Conservation (phyloP, 305 asterid species). For the Ilex paraguariensis region DNA sequence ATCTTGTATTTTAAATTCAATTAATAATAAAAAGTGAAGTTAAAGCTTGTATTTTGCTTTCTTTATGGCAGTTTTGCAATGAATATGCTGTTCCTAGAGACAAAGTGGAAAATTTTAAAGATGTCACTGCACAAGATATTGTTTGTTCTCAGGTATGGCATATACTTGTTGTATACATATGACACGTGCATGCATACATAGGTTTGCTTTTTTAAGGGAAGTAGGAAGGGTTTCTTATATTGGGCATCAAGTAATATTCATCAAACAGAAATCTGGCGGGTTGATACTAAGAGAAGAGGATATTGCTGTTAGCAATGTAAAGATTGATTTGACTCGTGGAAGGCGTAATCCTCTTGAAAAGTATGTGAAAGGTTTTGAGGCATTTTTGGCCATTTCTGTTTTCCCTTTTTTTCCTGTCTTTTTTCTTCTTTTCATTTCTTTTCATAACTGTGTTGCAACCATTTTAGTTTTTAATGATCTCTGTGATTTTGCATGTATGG, state of each 20-base stretch:
- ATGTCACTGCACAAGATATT: conserved; percentile 72
- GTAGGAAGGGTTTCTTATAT: too few species aligned
- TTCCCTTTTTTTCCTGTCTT: not conserved
- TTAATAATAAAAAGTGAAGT: too few species aligned
- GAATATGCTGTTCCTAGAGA: conserved; percentile 90
- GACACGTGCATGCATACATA: not conserved
- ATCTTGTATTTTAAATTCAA: too few species aligned
- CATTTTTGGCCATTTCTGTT: not conserved
- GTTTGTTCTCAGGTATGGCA: conserved; percentile 78
- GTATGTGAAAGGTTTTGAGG: conserved; percentile 23
- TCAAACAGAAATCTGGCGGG: conserved; percentile 44
- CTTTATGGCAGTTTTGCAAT: conserved; percentile 61
- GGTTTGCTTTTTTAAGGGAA: too few species aligned
- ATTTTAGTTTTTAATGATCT: not conserved
- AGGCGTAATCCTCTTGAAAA: conserved; percentile 70
- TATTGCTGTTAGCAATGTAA: conserved; percentile 64
- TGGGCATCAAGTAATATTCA: conserved; percentile 9
- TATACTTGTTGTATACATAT: conserved; percentile 8
- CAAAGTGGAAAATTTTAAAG: conserved; percentile 53
- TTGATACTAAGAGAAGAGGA: conserved; percentile 62
- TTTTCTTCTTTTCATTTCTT: conserved; percentile 8
- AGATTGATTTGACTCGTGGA: conserved; percentile 80
- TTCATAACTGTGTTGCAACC: not conserved
- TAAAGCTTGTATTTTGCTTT: too few species aligned
- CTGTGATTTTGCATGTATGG: conserved; percentile 12